A percentile compares a stretch with the other conserved stretches of the same genome.
Conservation (phyloP, 1,284 basidiomycete species). For the Cystobasidium pallidum region DNA sequence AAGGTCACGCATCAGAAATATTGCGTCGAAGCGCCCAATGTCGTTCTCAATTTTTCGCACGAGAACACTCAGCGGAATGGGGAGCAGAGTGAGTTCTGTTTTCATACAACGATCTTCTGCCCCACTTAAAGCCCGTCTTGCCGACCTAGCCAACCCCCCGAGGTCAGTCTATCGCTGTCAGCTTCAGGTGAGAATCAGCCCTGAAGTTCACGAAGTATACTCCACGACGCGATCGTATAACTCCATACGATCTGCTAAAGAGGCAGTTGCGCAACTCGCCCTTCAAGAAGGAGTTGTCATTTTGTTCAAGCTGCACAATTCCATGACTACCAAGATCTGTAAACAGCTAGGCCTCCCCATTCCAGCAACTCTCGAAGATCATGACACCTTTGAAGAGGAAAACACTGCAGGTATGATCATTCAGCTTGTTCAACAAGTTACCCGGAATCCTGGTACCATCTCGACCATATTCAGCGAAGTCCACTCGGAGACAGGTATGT, state of each 20-base stretch:
- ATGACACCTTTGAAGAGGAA: conserved; percentile 38
- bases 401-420: conserved; percentile 28
- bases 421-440: conserved; percentile 39
- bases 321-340: conserved; percentile 38
- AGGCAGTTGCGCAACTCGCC: conserved; percentile 25
- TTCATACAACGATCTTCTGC: too few species aligned
- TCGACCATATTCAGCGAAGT: conserved; percentile 1
- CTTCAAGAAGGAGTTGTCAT: conserved; percentile 37
- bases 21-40: conserved; percentile 35
- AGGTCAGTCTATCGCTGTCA: conserved; percentile 19
- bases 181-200: conserved; percentile 23
- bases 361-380: conserved; percentile 30
- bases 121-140: too few species aligned
- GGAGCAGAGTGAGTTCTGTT: too few species aligned
- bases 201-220: conserved; percentile 23
- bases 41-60: conserved; percentile 20
- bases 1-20: conserved; percentile 34
- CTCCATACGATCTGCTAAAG: conserved; percentile 32
- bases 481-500: conserved; percentile 12
- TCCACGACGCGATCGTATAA: neutral
- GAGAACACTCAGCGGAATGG: neutral
- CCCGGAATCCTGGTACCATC: conserved; percentile 8
- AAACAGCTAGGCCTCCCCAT: conserved; percentile 11
- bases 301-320: conserved; percentile 40
- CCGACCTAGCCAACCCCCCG: neutral